Conservation (phyloP, 2,329 filamentous ascomycete genomes). For the Xenoacremonium recifei region DNA sequence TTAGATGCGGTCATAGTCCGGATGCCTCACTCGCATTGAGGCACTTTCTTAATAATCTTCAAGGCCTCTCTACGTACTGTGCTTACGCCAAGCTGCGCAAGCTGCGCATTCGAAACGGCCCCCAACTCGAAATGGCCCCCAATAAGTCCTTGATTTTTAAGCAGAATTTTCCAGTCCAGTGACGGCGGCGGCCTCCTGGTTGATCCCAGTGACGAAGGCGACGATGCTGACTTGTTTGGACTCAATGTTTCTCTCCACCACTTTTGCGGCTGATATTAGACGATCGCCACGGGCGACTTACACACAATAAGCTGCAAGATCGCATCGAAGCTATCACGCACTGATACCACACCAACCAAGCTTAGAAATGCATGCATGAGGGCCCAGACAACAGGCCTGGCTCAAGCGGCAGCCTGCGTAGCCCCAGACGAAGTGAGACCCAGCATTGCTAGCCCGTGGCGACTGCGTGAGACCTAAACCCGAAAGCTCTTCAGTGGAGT, state of each 20-base stretch:
- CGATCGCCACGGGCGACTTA: neutral
- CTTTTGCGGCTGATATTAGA: neutral
- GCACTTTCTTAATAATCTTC: neutral
- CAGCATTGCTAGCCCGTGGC: neutral
- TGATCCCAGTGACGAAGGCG: neutral
- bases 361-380: too few species aligned
- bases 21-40: neutral
- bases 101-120: slow-evolving; percentile 3
- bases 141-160: slow-evolving; percentile 2
- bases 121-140: slow-evolving; percentile 7
- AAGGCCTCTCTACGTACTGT: neutral
- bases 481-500: neutral
- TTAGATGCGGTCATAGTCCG: too few species aligned
- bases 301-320: neutral
- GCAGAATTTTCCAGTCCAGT: neutral
- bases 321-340: neutral
- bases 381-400: too few species aligned
- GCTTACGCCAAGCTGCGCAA: neutral
- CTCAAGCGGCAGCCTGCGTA: slow-evolving; percentile 1
- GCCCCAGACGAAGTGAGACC: too few species aligned
- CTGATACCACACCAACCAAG: too few species aligned
- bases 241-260: too few species aligned
- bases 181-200: neutral
- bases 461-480: neutral
- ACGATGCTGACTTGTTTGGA: too few species aligned